phyloP scores from a whole-genome alignment of 192 early-diverging fungal genomes.

The Entomortierella parvispora region DNA sequence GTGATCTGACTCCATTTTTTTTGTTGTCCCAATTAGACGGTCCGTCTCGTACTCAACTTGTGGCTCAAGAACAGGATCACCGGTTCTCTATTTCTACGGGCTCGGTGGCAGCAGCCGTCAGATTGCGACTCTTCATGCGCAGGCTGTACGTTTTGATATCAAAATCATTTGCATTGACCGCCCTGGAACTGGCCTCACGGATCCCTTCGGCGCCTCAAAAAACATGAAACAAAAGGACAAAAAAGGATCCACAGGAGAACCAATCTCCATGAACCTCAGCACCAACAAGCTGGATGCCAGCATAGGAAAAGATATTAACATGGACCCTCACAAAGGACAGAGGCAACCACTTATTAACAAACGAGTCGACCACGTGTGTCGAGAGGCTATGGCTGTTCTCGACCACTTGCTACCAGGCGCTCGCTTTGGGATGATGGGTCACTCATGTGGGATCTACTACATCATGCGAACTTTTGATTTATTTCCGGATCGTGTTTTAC shows the following conservation, averaged over 20 bases:
- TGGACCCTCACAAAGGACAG: too few species aligned
- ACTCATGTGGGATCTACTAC: conserved; percentile 48
- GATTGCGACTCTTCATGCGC: conserved; percentile 37
- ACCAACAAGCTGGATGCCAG: neutral
- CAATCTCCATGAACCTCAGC: neutral
- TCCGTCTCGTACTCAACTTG: conserved; percentile 36
- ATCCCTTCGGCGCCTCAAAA: conserved; percentile 13
- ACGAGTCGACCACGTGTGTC: conserved; percentile 27
- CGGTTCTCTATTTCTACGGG: conserved; percentile 36
- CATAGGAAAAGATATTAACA: neutral
- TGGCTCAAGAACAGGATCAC: conserved; percentile 33
- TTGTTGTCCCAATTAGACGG: conserved; percentile 1
- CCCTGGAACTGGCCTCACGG: conserved; percentile 42
- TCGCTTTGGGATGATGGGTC: conserved; percentile 42
- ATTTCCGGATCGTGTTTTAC: conserved; percentile 19
- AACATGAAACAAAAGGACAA: neutral
- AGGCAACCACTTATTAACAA: conserved; percentile 8
- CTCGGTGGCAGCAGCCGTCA: conserved; percentile 44
- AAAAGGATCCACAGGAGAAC: too few species aligned
- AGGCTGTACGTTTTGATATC: conserved; percentile 42
- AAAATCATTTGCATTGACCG: conserved; percentile 34
- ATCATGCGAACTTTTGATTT: conserved; percentile 37
- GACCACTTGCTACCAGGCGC: conserved; percentile 23
- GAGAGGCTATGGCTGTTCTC: conserved; percentile 24
- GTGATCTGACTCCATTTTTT: too few species aligned